Base-by-base conservation (phyloP, 768 basidiomycete species). In the Pleurotus platypus region DNA sequence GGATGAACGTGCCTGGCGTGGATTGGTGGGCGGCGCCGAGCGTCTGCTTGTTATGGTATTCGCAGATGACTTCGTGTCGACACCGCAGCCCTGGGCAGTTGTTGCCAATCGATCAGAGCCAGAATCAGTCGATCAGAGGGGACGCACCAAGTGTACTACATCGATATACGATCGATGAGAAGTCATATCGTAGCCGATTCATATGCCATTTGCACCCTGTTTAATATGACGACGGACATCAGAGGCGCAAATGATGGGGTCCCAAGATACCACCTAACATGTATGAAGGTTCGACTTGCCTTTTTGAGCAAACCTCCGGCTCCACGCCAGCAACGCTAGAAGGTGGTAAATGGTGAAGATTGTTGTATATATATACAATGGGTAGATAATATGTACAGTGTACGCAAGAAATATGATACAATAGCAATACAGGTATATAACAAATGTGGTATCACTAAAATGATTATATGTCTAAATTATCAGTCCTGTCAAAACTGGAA, bases 361-460 rank as follows among this genome's bases (percentile, higher is more conserved):
- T 39, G 26, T 39, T 54, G 51, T 24, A 12, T 54, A 54, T 54
- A 54, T 54, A 54, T 54, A 54, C 51, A 54, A 22, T 54, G 38
- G 9, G 51, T n/a, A 54, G 39, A 54, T 54, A 54, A 39, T 38
- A 39, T 40, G 37, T 40, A 20, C 53, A 43, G 46, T 39, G 35
- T 39, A 11, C 49, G 46, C 27, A 49, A 50, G 51, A 56, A 39
- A 38, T 49, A 56, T 47, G 49, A 55, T 61, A 61, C 56, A 58
- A 39, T 58, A 61, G 50, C 50, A 58, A 61, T 62, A 59, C 50
- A 59, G 55, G 58, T 62, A 59, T 57, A 57, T 48, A 45, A 57
- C 60, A 61, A 61, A 54, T 51, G 57, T 59, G 61, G 61, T 62
- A 62, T 62, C 55, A 53, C 48, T 61, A 59, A 27, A 35, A 47